A percentile compares a stretch with the other conserved stretches of the same genome.
phyloP scores from a whole-genome alignment of 225 moss, liverwort and hornwort species.

The Marchantia paleacea region DNA sequence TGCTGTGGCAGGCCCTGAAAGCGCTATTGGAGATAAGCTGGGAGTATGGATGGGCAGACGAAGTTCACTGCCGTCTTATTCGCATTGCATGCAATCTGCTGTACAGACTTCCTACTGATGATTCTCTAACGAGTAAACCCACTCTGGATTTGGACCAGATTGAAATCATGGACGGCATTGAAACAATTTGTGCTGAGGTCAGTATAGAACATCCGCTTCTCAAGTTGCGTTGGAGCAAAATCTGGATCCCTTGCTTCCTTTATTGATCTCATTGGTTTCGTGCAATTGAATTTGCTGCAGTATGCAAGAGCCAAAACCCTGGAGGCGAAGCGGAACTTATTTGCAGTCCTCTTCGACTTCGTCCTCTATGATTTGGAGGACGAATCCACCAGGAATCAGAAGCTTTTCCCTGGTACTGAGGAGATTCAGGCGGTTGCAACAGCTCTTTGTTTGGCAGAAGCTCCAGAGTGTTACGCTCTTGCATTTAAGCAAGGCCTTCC shows the following conservation, averaged over 20 bases:
- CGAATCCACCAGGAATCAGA: constrained; percentile 42
- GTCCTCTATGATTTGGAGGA: constrained; percentile 60
- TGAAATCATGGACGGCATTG: constrained; percentile 83
- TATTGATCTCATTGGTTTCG: not conserved
- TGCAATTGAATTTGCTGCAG: constrained; percentile 37
- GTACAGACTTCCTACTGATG: constrained; percentile 61
- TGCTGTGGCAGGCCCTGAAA: constrained; percentile 63
- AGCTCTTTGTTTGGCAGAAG: constrained; percentile 80
- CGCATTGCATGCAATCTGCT: constrained; percentile 86
- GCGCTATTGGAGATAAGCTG: constrained; percentile 85
- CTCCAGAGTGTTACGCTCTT: constrained; percentile 82
- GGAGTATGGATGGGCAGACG: constrained; percentile 97
- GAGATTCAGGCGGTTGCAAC: constrained; percentile 89
- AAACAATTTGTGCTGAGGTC: constrained; percentile 91
- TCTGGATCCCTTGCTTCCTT: not conserved
- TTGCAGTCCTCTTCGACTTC: constrained; percentile 86
- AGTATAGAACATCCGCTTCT: not conserved
- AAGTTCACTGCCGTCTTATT: constrained; percentile 83
- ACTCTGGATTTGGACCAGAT: constrained; percentile 78
- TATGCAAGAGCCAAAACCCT: constrained; percentile 75
- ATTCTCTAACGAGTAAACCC: constrained; percentile 40
- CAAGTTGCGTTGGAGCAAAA: not conserved
- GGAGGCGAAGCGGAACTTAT: constrained; percentile 79
- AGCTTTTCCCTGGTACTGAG: constrained; percentile 55
- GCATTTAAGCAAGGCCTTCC: constrained; percentile 90